Evolutionary conservation across 176 grass and related monocot species (phyloP).

Genomic region (Poa annua): DNA sequence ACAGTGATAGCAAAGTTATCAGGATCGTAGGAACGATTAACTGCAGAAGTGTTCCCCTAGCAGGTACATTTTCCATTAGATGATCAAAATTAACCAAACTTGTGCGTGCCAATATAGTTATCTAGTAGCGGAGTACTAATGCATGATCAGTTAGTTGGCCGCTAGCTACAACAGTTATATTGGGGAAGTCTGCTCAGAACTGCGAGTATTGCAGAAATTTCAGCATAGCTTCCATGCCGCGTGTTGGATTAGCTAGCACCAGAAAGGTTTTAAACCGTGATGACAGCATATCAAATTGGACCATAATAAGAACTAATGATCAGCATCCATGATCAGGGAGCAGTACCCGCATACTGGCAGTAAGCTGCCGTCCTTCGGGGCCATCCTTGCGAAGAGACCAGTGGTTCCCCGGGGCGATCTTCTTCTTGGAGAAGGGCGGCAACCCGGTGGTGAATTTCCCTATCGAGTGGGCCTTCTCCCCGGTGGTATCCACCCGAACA

Average conservation of each 20-base stretch:
- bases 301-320: not conserved
- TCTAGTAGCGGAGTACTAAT: not conserved
- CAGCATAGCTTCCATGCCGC: not conserved
- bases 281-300: not conserved
- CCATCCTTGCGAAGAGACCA: conserved; percentile 86
- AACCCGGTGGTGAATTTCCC: conserved; percentile 70
- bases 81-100: not conserved
- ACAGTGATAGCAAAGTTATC: not conserved
- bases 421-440: conserved; percentile 66
- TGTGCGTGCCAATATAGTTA: not conserved
- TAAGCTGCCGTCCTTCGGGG: conserved; percentile 63
- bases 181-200: not conserved
- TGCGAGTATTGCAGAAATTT: not conserved
- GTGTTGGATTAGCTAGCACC: not conserved
- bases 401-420: conserved; percentile 51
- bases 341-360: conserved; percentile 65
- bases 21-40: conserved; percentile 22
- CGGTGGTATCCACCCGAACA: conserved; percentile 53
- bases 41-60: not conserved
- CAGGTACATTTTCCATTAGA: conserved; percentile 23
- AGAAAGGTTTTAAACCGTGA: not conserved
- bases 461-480: conserved; percentile 61
- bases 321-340: conserved; percentile 11
- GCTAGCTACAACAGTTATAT: not conserved
- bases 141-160: conserved; percentile 4